Base-by-base conservation (phyloP, 768 basidiomycete species). In the Termitomyces sp. region DNA sequence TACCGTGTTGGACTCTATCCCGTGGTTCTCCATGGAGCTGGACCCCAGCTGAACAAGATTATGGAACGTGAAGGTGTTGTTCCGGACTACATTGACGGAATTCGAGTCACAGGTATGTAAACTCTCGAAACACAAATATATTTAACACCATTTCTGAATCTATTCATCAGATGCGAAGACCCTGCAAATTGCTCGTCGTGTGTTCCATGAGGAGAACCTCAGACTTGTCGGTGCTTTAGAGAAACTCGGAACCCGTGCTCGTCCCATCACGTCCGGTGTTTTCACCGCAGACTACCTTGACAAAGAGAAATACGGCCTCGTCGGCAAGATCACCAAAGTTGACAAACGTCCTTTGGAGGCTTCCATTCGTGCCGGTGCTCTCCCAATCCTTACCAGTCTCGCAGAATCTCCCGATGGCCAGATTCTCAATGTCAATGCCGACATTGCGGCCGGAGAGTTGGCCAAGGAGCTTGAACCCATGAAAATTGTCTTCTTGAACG, bases 1-100 rank as follows among this genome's bases (percentile, higher is more conserved):
- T 96, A 96, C 75, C 87, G 95, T 33, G 89, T 99, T 49, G 97
- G 97, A 4, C 83, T 99, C n/a, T 99, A 96, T 76, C 97, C 97
- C 0, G 90, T 99, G 59, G 86, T 99, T 50, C 82, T 99, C 5
- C 97, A 99, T 76, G 97, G 97, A 50, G 96, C 88, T 60, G 96
- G 96, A 27, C 96, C 95, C 22, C 95, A 97, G 69, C 75, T 96
- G 63, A 99, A 99, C 76, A 87, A 88, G 59, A 93, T 97, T 64
- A 87, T 99, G 60, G 94, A 98, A 67, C 75, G 83, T 24, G 95
- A 93, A 68, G 97, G 97, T 33, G 86, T 98, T 52, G 83, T 95
- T 24, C 95, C 97, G 1, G 95, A 98, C 74, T 98, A 98, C 74
- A 94, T 91, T 62, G 95, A 98, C 68, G 96, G 97, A 36, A 98